Conservation (phyloP, 306 rosid species). For the Quercus glauca region DNA sequence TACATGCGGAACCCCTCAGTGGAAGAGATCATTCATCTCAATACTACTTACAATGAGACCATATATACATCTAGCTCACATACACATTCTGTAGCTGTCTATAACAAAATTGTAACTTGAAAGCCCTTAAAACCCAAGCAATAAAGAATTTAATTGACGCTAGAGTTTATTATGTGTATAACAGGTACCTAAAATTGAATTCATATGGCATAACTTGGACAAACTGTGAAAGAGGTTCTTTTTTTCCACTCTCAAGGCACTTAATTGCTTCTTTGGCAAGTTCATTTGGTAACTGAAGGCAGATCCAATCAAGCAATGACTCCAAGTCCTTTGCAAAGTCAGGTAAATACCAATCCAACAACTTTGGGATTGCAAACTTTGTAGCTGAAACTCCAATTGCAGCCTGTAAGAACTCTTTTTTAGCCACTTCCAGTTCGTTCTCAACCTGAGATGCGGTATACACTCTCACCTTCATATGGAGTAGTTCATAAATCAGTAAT, state of each 20-base stretch:
- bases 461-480: slow-evolving; percentile 79
- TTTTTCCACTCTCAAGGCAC: slow-evolving; percentile 58
- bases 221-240: slow-evolving; percentile 58
- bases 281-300: slow-evolving; percentile 89
- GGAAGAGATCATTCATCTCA: background rate
- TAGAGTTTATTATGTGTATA: slow-evolving; percentile 48
- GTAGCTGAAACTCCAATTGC: slow-evolving; percentile 69
- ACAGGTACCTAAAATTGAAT: slow-evolving; percentile 87
- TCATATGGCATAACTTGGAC: slow-evolving; percentile 84
- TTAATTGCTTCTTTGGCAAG: slow-evolving; percentile 81
- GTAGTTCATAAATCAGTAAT: slow-evolving; percentile 21
- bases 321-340: slow-evolving; percentile 93
- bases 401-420: slow-evolving; percentile 83
- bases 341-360: slow-evolving; percentile 79
- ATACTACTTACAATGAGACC: slow-evolving; percentile 20
- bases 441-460: slow-evolving; percentile 88
- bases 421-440: slow-evolving; percentile 78
- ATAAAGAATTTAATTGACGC: background rate
- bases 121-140: slow-evolving; percentile 18
- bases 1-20: background rate
- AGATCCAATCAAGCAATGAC: slow-evolving; percentile 87
- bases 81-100: slow-evolving; percentile 24
- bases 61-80: slow-evolving; percentile 19
- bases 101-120: slow-evolving; percentile 51
- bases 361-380: slow-evolving; percentile 72